A percentile compares a stretch with the other conserved stretches of the same genome.
Evolutionary conservation across 2,329 filamentous ascomycete species (phyloP).

Genomic region (Fusarium metavorans): DNA sequence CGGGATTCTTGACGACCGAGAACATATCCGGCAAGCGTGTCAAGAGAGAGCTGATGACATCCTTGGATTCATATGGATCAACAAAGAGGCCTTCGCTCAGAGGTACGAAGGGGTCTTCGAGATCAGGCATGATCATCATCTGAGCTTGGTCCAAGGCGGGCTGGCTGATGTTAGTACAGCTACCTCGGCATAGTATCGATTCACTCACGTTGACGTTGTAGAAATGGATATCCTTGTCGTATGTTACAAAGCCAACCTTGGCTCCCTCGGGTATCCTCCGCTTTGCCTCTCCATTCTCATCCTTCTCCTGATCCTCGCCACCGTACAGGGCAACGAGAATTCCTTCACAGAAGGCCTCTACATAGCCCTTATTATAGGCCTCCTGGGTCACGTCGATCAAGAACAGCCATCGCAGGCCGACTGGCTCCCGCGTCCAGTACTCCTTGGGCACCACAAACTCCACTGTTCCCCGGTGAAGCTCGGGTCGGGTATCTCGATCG

Average conservation of each 20-base stretch:
- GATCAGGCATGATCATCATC: slow-evolving; percentile 98
- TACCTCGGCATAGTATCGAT: background rate
- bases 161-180: slow-evolving; percentile 54
- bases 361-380: slow-evolving; percentile 88
- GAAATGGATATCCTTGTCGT: slow-evolving; percentile 96
- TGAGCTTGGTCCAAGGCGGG: slow-evolving; percentile 86
- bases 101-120: slow-evolving; percentile 96
- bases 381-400: slow-evolving; percentile 94
- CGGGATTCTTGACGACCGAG: slow-evolving; percentile 87
- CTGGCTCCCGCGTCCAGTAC: slow-evolving; percentile 96
- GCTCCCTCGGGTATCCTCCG: slow-evolving; percentile 78
- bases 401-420: slow-evolving; percentile 89
- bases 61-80: slow-evolving; percentile 89
- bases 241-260: slow-evolving; percentile 95
- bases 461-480: slow-evolving; percentile 90
- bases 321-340: slow-evolving; percentile 89
- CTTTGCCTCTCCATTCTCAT: slow-evolving; percentile 65
- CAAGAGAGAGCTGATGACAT: slow-evolving; percentile 89
- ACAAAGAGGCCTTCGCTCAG: slow-evolving; percentile 93
- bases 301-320: slow-evolving; percentile 62
- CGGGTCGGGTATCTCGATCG: slow-evolving; percentile 88
- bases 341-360: slow-evolving; percentile 91
- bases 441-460: slow-evolving; percentile 98
- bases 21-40: slow-evolving; percentile 87
- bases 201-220: slow-evolving; percentile 88